Conservation (phyloP, 164 flowering plant genomes). For the Taxillus chinensis region DNA sequence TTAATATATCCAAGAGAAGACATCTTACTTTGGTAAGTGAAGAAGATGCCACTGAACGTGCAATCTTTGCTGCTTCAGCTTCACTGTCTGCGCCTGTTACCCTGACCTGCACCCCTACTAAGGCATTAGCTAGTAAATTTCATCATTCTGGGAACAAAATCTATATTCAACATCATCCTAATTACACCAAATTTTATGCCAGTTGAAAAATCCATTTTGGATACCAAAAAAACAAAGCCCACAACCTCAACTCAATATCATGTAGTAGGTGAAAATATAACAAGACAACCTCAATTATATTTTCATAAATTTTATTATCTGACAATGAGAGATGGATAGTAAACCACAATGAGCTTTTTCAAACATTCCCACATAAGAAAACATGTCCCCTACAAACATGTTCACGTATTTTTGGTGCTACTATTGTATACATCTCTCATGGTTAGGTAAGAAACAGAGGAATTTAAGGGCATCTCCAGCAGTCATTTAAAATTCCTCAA, state of each 20-base stretch:
- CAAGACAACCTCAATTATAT: background rate
- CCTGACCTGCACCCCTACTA: constrained; percentile 43
- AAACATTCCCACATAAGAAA: too few species aligned
- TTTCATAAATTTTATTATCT: background rate
- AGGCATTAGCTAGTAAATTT: constrained; percentile 2
- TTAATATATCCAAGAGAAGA: background rate
- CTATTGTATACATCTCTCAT: too few species aligned
- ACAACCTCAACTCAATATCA: too few species aligned
- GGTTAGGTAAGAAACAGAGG: too few species aligned
- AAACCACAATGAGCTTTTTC: background rate
- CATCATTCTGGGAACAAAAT: background rate
- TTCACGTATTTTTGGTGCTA: too few species aligned
- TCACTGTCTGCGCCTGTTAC: constrained; percentile 70
- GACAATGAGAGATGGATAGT: background rate
- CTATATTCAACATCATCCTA: background rate
- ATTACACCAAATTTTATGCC: background rate
- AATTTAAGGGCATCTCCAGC: too few species aligned
- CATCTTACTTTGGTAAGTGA: constrained; percentile 67
- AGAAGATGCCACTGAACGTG: constrained; percentile 92
- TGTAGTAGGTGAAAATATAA: too few species aligned
- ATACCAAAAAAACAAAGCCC: too few species aligned
- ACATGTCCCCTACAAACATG: too few species aligned
- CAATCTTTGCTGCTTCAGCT: constrained; percentile 83
- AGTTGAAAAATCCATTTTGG: too few species aligned
- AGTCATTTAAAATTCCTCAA: too few species aligned